Base-by-base conservation (phyloP, 129 eudicot species). In the Silybum marianum region DNA sequence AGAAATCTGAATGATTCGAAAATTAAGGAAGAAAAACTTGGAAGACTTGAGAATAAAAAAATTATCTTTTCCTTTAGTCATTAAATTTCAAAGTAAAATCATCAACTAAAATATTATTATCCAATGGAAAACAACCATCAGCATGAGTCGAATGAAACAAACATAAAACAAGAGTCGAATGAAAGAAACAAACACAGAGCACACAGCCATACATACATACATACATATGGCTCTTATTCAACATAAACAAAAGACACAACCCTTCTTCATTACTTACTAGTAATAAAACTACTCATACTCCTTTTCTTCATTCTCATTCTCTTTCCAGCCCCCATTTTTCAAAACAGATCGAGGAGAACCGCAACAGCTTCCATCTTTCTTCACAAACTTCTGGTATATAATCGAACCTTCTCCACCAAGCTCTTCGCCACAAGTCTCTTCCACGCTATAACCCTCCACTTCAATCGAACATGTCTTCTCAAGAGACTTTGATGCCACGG, bases 281-380 rank as follows among this genome's bases (percentile, higher is more conserved):
- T 58, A 58, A 54, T 58, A 58, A 54, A 25, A 9, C 82, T 67
- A 82, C 84, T 75, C 21, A 60, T 74, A 89, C 87, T 89, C 89
- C 93, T 87, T 82, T 84, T 71, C 91, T 81, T 84, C 89, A 77
- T 81, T 86, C 81, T 84, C 91, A 36, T 86, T 85, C 81, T 87
- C 96, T 40, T 84, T 88, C 90, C 93, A 84, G 74, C 74, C 74
- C 25, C 91, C 77, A 46, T 88, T 36, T 60, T 89, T 91, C 90
- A 91, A 78, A 84, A 87, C 88, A 1, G 90, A 85, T 62, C 88
- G 85, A 8, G 93, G 98, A 3, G 96, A 89, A 7, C 88, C 92
- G 83, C 91, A 90, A 28, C 82, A 83, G 66, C 76, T 82, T 0
- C 69, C 86, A 1, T 80, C 82, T 46, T 81, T 79, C 88, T 86